Evolutionary conservation across 2,329 filamentous ascomycete genomes (phyloP), one percentile per base, ranked within the genome.

Genomic region (Aphanocladium album): DNA sequence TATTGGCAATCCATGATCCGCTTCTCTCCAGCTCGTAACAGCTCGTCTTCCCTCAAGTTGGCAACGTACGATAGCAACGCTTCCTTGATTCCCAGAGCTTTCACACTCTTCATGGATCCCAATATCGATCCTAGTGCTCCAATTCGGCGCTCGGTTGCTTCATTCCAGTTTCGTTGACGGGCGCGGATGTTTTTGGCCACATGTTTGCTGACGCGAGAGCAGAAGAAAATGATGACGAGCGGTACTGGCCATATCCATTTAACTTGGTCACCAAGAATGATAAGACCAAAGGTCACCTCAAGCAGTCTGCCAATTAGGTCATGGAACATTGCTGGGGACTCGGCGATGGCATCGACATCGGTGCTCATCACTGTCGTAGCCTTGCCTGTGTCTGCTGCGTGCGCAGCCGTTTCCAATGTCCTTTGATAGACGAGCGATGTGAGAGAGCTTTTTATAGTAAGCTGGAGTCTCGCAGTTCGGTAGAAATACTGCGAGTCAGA

Each of bases 191-290:
- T 67, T 59, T 66, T 65, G 21, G 77, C 75, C 2, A 79, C 74
- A 53, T 71, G 76, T 3, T 70, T 70, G 61, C 76, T 79, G 47
- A 77, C 67, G 6, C 70, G 72, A 7, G 77, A 78, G 64, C 73
- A 79, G 12, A 77, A 64, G 35, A 75, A 71, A 2, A 79, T 77
- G n/a, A 79, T 63, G 3, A 74, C 60, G 2, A 78, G 62, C 0
- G 77, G 77, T 12, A 79, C 63, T 1, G 72, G 72, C 64, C 71
- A 78, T 4, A 79, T 60, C 76, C 76, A 79, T 12, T 76, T 74
- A 4, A 80, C 72, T 62, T 78, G 63, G 14, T 62, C 62, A 8
- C 72, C 69, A 2, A 81, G 63, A 56, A 80, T 67, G 7, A 60
- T 51, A 2, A 77, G 69, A 1, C 77, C 79, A 39, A 80, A 66